Evolutionary conservation across 2,329 filamentous ascomycete species (phyloP), one percentile per base, ranked within the genome.

Genomic region (Cadophora malorum): DNA sequence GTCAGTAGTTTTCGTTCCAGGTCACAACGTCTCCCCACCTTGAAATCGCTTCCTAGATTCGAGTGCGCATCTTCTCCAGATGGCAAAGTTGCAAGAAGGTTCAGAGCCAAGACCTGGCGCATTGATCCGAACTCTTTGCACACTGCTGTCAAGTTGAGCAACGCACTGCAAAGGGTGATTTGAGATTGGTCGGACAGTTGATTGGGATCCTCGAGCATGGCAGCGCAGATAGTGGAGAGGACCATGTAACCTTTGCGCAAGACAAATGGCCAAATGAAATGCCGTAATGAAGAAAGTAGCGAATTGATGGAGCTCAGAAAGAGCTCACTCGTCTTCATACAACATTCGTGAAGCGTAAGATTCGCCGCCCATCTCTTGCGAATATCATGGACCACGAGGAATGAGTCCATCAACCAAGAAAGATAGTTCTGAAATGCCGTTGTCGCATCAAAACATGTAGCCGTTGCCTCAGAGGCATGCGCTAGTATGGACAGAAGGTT

Each of bases 351-450:
- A 5, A 74, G 50, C 14, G 63, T 23, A 12, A 61, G 50, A 55
- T 67, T 68, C 4, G 53, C 59, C 41, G 59, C 38, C 67, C 69
- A 74, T 59, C 67, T 69, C 35, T 72, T 74, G 25, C 71, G 65
- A 19, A 76, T 41, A 7, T 76, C 72, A 61, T 74, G 71, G 5
- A 69, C 31, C 3, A 60, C 25, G 58, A 73, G 49, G 58, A 78
- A 73, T 1, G 74, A 76, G 59, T 78, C 77, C 19, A 78, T 58
- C 33, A 78, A 60, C 77, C 77, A 79, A 12, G 71, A 70, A 8
- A 77, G 28, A 55, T 79, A 75, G 33, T 77, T 74, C 68, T 77
- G 73, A 67, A 78, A 77, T 50, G 73, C 72, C 10, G 73, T 69
- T n/a, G 73, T 74, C 60, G 75, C 69, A 70, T 76, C 71, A 64